phyloP scores from a whole-genome alignment of 164 flowering plant species.

The Stephania cephalantha region DNA sequence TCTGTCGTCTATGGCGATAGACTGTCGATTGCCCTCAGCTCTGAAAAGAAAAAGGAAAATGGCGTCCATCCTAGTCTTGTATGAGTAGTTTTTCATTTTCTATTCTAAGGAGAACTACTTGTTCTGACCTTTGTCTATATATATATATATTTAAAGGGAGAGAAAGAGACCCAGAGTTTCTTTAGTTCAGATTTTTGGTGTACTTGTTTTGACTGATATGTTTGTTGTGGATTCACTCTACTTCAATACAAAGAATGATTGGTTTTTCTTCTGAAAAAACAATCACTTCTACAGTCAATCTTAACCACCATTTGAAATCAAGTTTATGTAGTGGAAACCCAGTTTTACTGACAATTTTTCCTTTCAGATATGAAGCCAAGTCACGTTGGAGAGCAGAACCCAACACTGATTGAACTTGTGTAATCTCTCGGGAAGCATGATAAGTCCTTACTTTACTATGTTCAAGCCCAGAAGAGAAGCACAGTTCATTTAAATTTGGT shows the following conservation, averaged over 20 bases:
- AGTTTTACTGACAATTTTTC: no score
- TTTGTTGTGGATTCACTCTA: background rate
- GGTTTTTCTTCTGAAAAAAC: no score
- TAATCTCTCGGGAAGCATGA: no score
- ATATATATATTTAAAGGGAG: no score
- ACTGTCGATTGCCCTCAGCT: background rate
- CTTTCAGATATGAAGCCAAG: no score
- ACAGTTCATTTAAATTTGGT: background rate
- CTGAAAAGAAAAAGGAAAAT: background rate
- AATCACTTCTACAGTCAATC: background rate
- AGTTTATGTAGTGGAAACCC: background rate
- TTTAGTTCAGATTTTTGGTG: background rate
- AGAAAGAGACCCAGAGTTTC: background rate
- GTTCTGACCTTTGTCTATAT: no score
- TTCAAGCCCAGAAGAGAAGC: no score
- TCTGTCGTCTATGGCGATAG: background rate
- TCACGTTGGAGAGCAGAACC: no score
- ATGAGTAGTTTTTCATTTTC: background rate
- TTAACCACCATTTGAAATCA: background rate
- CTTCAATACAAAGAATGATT: background rate
- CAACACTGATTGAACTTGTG: no score
- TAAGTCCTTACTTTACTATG: no score
- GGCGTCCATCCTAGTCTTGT: background rate
- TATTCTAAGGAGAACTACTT: no score
- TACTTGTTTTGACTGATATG: background rate